Evolutionary conservation across 257 asterid genomes (phyloP).

Genomic region (Solanum tacnaense): DNA sequence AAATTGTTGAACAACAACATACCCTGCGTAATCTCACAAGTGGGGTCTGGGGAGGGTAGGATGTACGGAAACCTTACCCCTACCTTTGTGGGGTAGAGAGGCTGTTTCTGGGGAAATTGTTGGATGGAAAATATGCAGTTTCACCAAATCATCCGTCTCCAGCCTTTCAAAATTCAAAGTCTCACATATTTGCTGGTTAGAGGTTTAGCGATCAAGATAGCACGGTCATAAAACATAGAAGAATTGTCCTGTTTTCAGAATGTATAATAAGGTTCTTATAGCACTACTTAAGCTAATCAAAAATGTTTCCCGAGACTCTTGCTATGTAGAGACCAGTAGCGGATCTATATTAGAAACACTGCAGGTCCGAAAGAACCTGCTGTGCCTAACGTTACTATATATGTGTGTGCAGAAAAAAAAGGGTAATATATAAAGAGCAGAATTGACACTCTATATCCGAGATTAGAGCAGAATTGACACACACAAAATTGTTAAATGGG

Average conservation of each 20-base stretch:
- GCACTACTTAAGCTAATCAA: not conserved
- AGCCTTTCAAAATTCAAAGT: not conserved
- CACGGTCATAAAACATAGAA: not conserved
- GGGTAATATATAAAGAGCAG: not conserved
- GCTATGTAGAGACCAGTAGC: not conserved
- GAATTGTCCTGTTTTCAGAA: not conserved
- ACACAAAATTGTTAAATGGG: too few species aligned
- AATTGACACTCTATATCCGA: not conserved
- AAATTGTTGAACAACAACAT: not conserved
- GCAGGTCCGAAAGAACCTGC: not conserved
- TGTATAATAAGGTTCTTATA: not conserved
- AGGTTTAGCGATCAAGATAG: not conserved
- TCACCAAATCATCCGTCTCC: not conserved
- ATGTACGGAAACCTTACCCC: not conserved
- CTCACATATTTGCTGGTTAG: not conserved
- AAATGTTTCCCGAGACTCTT: not conserved
- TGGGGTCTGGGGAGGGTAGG: not conserved
- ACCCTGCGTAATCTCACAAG: not conserved
- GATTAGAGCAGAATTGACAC: not conserved
- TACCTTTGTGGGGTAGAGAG: not conserved
- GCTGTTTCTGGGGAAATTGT: not conserved
- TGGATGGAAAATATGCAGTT: not conserved
- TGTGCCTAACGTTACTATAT: not conserved
- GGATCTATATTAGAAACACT: not conserved
- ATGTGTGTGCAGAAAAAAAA: not conserved